Conservation (phyloP, 345 rosid species). For the Acer negundo region DNA sequence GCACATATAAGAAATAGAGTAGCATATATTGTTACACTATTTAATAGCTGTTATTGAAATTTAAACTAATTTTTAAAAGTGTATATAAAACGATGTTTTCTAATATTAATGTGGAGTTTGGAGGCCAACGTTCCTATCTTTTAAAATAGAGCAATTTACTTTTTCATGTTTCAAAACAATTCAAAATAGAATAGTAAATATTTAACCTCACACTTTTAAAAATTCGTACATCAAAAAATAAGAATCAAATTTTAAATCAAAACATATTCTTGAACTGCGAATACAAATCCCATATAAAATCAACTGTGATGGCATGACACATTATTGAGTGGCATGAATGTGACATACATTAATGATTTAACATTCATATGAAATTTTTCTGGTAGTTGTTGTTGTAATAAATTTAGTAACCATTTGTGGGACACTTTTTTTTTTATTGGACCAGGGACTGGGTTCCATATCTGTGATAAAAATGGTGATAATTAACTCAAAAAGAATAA, state of each 20-base stretch:
- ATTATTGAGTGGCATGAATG: slow-evolving; percentile 21
- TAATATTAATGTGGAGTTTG: too few relatives aligned
- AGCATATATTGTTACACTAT: too few relatives aligned
- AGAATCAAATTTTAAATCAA: too few relatives aligned
- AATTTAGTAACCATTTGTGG: slow-evolving; percentile 27
- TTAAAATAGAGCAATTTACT: too few relatives aligned
- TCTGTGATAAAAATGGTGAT: slow-evolving; percentile 17
- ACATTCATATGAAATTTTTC: slow-evolving; percentile 20
- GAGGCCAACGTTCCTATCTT: too few relatives aligned
- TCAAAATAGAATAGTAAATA: too few relatives aligned
- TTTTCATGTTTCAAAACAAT: too few relatives aligned
- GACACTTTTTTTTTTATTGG: slow-evolving; percentile 18
- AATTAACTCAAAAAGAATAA: neutral
- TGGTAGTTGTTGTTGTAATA: slow-evolving; percentile 29
- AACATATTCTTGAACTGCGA: neutral
- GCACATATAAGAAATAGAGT: neutral
- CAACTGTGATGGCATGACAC: neutral
- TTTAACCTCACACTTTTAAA: too few relatives aligned
- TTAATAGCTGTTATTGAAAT: neutral
- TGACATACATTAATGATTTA: slow-evolving; percentile 33
- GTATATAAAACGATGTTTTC: too few relatives aligned
- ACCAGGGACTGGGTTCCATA: slow-evolving; percentile 16
- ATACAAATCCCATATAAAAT: neutral
- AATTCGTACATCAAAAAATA: too few relatives aligned
- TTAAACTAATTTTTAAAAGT: neutral